Base-by-base conservation (phyloP, 1,284 basidiomycete species). In the Tilletia indica region DNA sequence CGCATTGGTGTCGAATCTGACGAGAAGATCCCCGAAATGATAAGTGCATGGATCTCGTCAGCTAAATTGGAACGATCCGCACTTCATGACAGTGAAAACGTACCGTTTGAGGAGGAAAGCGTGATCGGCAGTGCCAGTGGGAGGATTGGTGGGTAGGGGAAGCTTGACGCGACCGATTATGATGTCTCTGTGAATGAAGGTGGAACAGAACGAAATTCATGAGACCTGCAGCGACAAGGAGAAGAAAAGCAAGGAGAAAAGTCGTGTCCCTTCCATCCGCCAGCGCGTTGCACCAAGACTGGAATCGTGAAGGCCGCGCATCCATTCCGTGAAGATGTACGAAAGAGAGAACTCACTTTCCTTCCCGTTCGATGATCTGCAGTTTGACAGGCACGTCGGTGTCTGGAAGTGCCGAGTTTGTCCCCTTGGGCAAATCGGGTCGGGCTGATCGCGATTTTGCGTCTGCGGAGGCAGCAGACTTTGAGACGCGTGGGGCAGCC, bases 1-100 rank as follows among this genome's bases (percentile, higher is more conserved):
- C 34, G 95, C 95, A 76, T 93, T 90, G 5, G 96, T 98, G 86
- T 99, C 96, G 83, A 94, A 97, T 73, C 96, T 91, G 75, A 94
- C 90, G 71, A 97, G 91, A 83, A 97, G 92, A 51, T 68, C 48
- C 14, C 48, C 25, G 68, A 61, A 21, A 4, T 47, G 25, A 36
- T 36, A 21, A 45, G 63, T 38, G 25, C 25, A 31, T 31, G 25
- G 25, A 31, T 38, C 2, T 38, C 0, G 3, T 48, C 31, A 70
- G 47, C 16, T 19, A 64, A 31, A 21, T 34, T 25, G 47, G 25
- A 49, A 4, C 2, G 67, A 25, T 36, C 11, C 16, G 21, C 42
- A 14, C 42, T 8, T 14, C 1, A 45, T 45, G 9, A 45, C 9
- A 45, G 6, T 3, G 42, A 14, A 56, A 1, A 63, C 70, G n/a